Evolutionary conservation across 2,329 filamentous ascomycete species (phyloP).

Genomic region (Microdochium nivale): DNA sequence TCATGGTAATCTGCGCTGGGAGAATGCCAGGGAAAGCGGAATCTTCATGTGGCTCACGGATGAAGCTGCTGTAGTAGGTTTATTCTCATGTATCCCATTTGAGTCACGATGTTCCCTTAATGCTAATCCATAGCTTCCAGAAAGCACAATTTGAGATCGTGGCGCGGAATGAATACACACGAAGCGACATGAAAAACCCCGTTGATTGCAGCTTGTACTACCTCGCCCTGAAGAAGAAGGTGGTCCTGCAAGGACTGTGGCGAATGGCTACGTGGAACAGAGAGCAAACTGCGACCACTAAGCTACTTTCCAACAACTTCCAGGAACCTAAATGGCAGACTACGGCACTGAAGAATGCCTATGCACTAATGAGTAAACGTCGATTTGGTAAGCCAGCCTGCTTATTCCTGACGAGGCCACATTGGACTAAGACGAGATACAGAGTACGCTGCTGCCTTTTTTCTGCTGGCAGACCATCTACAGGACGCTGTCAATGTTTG

Average conservation of each 20-base stretch:
- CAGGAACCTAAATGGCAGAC: constrained; percentile 79
- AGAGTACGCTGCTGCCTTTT: constrained; percentile 95
- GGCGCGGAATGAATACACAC: constrained; percentile 88
- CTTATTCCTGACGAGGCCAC: neutral
- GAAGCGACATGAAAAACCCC: constrained; percentile 78
- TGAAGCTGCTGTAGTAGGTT: constrained; percentile 60
- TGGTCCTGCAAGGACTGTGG: constrained; percentile 85
- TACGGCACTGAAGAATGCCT: constrained; percentile 89
- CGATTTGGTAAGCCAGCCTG: constrained; percentile 57
- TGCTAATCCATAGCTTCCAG: constrained; percentile 27
- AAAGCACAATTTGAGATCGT: constrained; percentile 78
- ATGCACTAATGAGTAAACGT: constrained; percentile 83
- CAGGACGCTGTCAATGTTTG: constrained; percentile 82
- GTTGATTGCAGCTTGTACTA: constrained; percentile 89
- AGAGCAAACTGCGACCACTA: constrained; percentile 74
- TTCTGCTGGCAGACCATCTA: constrained; percentile 78
- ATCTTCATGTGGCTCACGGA: constrained; percentile 95
- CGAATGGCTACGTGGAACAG: constrained; percentile 85
- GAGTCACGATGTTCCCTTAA: neutral
- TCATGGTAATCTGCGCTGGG: constrained; percentile 74
- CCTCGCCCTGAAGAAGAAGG: constrained; percentile 82
- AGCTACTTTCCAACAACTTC: constrained; percentile 85
- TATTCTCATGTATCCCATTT: neutral
- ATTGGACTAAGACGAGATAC: constrained; percentile 29
- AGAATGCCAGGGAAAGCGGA: constrained; percentile 75